Evolutionary conservation across 164 flowering plant species (phyloP).

Genomic region (Amborella trichopoda): DNA sequence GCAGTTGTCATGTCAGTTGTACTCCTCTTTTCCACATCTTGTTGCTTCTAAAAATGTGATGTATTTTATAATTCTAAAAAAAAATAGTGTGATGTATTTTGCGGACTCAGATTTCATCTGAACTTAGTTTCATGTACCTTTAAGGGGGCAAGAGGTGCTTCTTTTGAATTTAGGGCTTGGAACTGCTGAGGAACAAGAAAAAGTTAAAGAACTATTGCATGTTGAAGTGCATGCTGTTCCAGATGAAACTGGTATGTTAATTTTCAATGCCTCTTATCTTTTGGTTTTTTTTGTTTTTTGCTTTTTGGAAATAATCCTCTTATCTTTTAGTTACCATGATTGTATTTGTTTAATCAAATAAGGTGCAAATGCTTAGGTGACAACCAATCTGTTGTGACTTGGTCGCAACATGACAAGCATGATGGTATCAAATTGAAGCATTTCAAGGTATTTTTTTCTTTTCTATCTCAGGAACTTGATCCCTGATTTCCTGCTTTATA

Average conservation of each 20-base stretch:
- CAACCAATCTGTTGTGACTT: slow-evolving; percentile 30
- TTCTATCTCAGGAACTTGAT: neutral
- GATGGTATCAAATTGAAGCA: slow-evolving; percentile 71
- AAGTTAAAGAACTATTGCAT: slow-evolving; percentile 47
- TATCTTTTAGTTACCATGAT: neutral
- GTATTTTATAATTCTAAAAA: too few relatives aligned
- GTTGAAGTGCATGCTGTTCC: slow-evolving; percentile 19
- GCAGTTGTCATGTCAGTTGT: slow-evolving; percentile 60
- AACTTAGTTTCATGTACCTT: slow-evolving; percentile 4
- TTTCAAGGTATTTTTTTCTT: slow-evolving; percentile 52
- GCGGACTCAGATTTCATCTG: neutral
- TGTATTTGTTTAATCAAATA: neutral
- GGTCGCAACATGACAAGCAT: slow-evolving; percentile 61
- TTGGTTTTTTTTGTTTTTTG: neutral
- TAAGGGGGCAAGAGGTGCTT: slow-evolving; percentile 71
- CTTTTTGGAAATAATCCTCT: neutral
- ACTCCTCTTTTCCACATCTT: neutral
- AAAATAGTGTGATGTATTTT: neutral
- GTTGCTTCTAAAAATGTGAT: neutral
- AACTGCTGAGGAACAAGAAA: slow-evolving; percentile 53
- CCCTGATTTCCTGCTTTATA: too few relatives aligned
- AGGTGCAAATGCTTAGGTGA: slow-evolving; percentile 17
- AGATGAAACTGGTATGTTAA: slow-evolving; percentile 51
- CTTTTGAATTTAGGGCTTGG: slow-evolving; percentile 70
- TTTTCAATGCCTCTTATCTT: slow-evolving; percentile 1